Conservation (phyloP, 2,329 filamentous ascomycete genomes). For the Plenodomus lindquistii region DNA sequence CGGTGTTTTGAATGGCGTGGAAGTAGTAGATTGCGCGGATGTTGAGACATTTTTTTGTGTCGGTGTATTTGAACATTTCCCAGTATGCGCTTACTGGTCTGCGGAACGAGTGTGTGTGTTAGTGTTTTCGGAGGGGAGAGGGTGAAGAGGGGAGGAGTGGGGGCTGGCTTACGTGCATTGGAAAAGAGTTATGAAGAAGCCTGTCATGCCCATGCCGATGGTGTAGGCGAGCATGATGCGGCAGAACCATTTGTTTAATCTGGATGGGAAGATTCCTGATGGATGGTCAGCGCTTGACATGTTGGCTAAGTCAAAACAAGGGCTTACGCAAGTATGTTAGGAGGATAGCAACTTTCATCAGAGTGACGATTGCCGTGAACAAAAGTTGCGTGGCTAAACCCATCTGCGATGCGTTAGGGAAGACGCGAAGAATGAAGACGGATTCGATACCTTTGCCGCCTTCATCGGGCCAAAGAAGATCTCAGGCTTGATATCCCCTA, state of each 20-base stretch:
- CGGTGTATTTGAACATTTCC: slow-evolving; percentile 29
- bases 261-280: slow-evolving; percentile 31
- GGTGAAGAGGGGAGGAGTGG: background rate
- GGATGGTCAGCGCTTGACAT: background rate
- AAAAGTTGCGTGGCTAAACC: slow-evolving; percentile 27
- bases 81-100: slow-evolving; percentile 28
- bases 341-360: slow-evolving; percentile 34
- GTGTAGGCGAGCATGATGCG: slow-evolving; percentile 28
- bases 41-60: slow-evolving; percentile 25
- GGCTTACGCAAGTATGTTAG: slow-evolving; percentile 24
- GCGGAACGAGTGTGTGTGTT: background rate
- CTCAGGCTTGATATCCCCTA: slow-evolving; percentile 27
- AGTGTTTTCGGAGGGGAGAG: background rate
- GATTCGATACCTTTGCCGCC: slow-evolving; percentile 19
- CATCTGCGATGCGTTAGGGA: slow-evolving; percentile 18
- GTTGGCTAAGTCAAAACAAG: background rate
- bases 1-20: slow-evolving; percentile 25
- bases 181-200: slow-evolving; percentile 32
- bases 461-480: slow-evolving; percentile 17
- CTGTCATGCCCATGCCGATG: slow-evolving; percentile 17
- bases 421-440: too few species aligned
- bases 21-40: slow-evolving; percentile 30
- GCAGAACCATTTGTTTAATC: slow-evolving; percentile 35
- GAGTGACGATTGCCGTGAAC: slow-evolving; percentile 25
- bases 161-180: slow-evolving; percentile 32